Conservation (phyloP, 2,329 filamentous ascomycete genomes). For the Plenodomus tracheiphilus region DNA sequence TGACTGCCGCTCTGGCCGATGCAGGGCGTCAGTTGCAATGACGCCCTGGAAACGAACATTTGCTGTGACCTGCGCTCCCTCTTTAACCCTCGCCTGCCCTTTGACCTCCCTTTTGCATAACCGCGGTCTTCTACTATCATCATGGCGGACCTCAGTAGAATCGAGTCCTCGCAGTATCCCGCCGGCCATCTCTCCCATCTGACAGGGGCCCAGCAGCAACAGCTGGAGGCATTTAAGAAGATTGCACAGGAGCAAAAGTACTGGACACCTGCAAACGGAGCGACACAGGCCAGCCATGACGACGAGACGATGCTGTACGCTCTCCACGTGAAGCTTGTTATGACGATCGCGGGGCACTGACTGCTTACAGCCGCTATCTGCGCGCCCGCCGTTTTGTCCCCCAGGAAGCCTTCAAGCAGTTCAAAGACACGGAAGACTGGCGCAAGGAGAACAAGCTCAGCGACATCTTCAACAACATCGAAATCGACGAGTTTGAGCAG, state of each 20-base stretch:
- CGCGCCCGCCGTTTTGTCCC: slow-evolving; percentile 81
- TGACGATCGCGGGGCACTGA: slow-evolving; percentile 26
- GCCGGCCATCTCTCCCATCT: slow-evolving; percentile 81
- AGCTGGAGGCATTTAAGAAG: slow-evolving; percentile 72
- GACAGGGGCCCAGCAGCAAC: slow-evolving; percentile 66
- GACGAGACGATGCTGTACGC: slow-evolving; percentile 72
- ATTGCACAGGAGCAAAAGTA: slow-evolving; percentile 67
- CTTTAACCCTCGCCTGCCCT: neutral
- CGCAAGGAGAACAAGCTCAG: slow-evolving; percentile 77
- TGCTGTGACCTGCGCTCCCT: neutral
- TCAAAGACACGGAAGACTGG: slow-evolving; percentile 88
- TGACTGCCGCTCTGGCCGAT: slow-evolving; percentile 25
- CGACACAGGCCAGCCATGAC: slow-evolving; percentile 63
- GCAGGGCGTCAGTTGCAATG: slow-evolving; percentile 25
- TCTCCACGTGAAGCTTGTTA: slow-evolving; percentile 4
- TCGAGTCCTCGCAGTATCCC: slow-evolving; percentile 62
- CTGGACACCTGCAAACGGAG: slow-evolving; percentile 56
- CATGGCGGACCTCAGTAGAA: slow-evolving; percentile 42
- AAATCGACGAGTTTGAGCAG: slow-evolving; percentile 80
- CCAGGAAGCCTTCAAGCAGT: slow-evolving; percentile 78
- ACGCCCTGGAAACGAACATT: slow-evolving; percentile 23
- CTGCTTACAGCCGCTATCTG: slow-evolving; percentile 70
- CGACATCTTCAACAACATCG: slow-evolving; percentile 82
- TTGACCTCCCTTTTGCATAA: neutral
- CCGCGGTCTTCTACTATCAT: slow-evolving; percentile 1